Percentiles rank a stretch among this genome's conserved stretches.
phyloP scores from a whole-genome alignment of 192 early-diverging fungal genomes.

The Mortierella antarctica region DNA sequence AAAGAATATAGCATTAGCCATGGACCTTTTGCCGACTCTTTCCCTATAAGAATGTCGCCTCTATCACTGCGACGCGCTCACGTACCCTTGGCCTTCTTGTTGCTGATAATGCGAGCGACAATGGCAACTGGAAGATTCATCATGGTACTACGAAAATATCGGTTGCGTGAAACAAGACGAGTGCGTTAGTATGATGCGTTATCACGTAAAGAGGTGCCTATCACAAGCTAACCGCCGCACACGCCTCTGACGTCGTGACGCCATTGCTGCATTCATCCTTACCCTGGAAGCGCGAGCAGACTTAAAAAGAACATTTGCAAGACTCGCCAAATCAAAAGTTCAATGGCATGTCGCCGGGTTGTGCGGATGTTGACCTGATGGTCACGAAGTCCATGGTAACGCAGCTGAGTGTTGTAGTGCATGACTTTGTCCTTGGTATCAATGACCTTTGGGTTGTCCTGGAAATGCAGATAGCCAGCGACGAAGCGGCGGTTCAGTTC shows the following conservation, averaged over 20 bases:
- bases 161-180: neutral
- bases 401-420: conserved; percentile 89
- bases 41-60: neutral
- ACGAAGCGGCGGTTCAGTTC: conserved; percentile 91
- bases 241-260: neutral
- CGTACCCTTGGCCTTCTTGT: conserved; percentile 64
- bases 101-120: conserved; percentile 65
- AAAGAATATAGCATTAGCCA: neutral
- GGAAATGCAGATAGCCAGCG: conserved; percentile 84
- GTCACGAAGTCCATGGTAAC: conserved; percentile 93
- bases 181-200: neutral
- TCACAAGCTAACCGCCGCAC: no score
- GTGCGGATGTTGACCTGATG: conserved; percentile 93
- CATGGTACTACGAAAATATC: conserved; percentile 51
- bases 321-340: conserved; percentile 75
- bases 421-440: conserved; percentile 81
- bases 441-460: conserved; percentile 84
- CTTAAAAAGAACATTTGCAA: conserved; percentile 78
- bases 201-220: neutral
- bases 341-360: conserved; percentile 74
- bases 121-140: conserved; percentile 67
- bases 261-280: conserved; percentile 27
- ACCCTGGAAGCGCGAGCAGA: conserved; percentile 88
- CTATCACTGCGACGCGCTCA: neutral
- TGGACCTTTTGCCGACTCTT: neutral